A percentile compares a stretch with the other conserved stretches of the same genome.
These are phyloP conservation scores for Cryptosporidium bovis DNA, from an alignment of 169 alveolate genomes.

Conservation along the genomic window DNA sequence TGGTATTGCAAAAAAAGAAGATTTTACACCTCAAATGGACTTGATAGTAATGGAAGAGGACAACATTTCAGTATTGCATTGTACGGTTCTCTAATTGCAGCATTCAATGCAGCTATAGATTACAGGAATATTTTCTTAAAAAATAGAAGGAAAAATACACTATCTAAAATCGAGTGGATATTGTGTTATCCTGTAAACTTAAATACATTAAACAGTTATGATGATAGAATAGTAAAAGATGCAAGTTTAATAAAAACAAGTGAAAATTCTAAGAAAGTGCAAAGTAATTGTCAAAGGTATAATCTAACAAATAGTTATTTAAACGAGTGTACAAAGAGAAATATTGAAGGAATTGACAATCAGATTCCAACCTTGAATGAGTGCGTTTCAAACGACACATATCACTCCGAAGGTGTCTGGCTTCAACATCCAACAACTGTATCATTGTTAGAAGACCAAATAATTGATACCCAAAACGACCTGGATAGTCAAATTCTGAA, in stretches of 20 bases:
- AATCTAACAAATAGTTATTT: slow-evolving; percentile 6
- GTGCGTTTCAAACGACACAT: slow-evolving; percentile 47
- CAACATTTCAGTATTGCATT: slow-evolving; percentile 70
- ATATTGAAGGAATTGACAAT: slow-evolving; percentile 16
- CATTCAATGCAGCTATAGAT: slow-evolving; percentile 73
- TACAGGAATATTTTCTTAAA: slow-evolving; percentile 59
- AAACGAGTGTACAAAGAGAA: slow-evolving; percentile 19
- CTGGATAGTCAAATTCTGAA: slow-evolving; percentile 31
- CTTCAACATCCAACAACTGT: slow-evolving; percentile 74
- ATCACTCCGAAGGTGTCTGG: slow-evolving; percentile 51
- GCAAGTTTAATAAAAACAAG: neutral
- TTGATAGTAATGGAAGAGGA: slow-evolving; percentile 74
- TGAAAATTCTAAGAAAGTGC: neutral
- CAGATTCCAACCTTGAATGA: neutral
- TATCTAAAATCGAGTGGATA: slow-evolving; percentile 64
- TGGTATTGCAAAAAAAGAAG: slow-evolving; percentile 73
- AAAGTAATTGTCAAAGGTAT: neutral
- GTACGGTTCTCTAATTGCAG: slow-evolving; percentile 65
- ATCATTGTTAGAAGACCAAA: slow-evolving; percentile 46
- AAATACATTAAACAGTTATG: neutral
- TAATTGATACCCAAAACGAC: slow-evolving; percentile 36
- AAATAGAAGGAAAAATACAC: slow-evolving; percentile 57
- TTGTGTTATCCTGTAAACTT: slow-evolving; percentile 42
- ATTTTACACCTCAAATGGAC: slow-evolving; percentile 73
- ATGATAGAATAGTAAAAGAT: neutral